phyloP scores from a whole-genome alignment of 176 grass and related monocot species.

The Leersia perrieri region DNA sequence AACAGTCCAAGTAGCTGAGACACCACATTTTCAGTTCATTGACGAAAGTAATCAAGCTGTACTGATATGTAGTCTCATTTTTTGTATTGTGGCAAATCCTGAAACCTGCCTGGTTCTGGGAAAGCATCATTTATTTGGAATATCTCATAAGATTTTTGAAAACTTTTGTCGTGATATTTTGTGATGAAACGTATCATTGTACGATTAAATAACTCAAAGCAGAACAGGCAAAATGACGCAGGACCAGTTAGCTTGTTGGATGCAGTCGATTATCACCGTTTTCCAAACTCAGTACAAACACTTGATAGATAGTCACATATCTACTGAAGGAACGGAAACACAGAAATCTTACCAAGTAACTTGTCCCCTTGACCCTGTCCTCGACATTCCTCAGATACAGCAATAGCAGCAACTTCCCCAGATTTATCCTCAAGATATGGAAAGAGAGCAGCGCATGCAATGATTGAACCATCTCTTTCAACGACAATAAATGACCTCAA shows the following conservation, averaged over 20 bases:
- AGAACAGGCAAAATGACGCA: not conserved
- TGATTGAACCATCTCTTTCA: conserved; percentile 90
- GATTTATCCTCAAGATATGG: conserved; percentile 80
- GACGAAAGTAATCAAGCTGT: not conserved
- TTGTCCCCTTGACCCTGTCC: conserved; percentile 96
- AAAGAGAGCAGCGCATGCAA: conserved; percentile 86
- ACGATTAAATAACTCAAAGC: conserved; percentile 1
- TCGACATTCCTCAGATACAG: conserved; percentile 93
- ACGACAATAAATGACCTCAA: conserved; percentile 65
- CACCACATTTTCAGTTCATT: not conserved
- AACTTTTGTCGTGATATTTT: not conserved
- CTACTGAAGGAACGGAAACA: not conserved
- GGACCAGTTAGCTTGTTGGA: not conserved
- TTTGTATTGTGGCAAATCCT: not conserved
- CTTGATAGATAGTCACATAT: not conserved
- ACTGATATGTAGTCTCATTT: not conserved
- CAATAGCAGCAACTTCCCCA: conserved; percentile 91
- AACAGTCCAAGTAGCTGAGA: not conserved
- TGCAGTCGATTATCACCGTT: not conserved
- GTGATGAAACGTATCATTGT: not conserved
- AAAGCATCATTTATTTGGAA: not conserved
- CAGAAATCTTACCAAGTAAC: conserved; percentile 64
- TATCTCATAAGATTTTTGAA: not conserved
- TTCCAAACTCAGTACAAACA: not conserved
- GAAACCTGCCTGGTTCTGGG: not conserved